Base-by-base conservation (phyloP, 768 basidiomycete species). In the Collybiopsis luxurians region DNA sequence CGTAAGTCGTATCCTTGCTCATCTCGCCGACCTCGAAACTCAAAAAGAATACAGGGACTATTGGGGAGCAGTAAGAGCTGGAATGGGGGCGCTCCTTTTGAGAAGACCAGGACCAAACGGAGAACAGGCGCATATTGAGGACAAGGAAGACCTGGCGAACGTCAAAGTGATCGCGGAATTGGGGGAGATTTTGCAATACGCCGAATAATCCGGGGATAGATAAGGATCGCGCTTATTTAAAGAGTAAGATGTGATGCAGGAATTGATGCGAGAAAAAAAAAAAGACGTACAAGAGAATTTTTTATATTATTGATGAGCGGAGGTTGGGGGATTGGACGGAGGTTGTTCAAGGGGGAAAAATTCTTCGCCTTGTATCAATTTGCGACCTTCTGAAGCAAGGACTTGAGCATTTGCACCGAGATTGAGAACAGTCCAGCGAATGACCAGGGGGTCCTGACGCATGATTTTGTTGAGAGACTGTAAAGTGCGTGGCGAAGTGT, bases 391-490 rank as follows among this genome's bases (percentile, higher is more conserved):
- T 42, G 68, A 61, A 27, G 87, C 82, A 17, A 92, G 72, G 62
- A 91, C 85, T 66, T 90, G 84, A 0, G 88, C 74, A 53, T 80
- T 86, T 55, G 89, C 82, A 10, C 87, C 93, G 50, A 90, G 71
- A 64, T 92, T 93, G 31, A 93, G 71, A 46, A 89, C 80, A 6
- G 90, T 91, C 83, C 88, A 90, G 19, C 92, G 81, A 53, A 96
- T 75, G 13, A 96, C 90, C 30, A 88, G 83, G 11, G 92, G 92
- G 65, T 96, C 94, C 52, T 78, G 78, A 7, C 87, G 83, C 69
- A 95, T 80, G 55, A 88, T 76, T 9, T 74, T 71, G 61, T 85
- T 84, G n/a, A 96, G 75, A 0, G 79, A 74, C 5, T 76, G 74
- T 48, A 95, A 75, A 0, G 83, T 85, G 38, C 76, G 75, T 11